Base-by-base conservation (phyloP, 2,329 filamentous ascomycete genomes). In the Penicillium sp. region DNA sequence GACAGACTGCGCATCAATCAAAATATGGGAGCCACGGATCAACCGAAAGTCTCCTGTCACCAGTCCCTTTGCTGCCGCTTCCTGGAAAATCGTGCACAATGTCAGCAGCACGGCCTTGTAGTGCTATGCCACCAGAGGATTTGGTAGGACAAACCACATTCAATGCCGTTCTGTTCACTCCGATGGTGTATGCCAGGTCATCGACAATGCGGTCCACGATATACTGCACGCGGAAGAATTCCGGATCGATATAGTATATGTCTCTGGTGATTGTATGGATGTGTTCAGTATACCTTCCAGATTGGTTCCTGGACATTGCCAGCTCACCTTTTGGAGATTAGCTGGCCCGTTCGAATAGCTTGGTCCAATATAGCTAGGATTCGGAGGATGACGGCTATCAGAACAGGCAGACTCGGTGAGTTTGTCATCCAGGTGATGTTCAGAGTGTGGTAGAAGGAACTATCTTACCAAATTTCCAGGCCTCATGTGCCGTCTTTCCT, bases 231-330 rank as follows among this genome's bases (percentile, higher is more conserved):
- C 78, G 77, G 65, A 88, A 88, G 9, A 86, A 77, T 41, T 78
- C 77, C 1, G 85, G 83, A 60, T 87, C 83, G 49, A 79, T 81
- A 66, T 88, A 88, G 65, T 84, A 88, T 31, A 88, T 82, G 62
- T 88, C 86, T 60, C 86, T 87, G 57, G 4, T 15, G 17, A n/a
- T 27, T 17, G 41, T 19, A 15, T 9, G 4, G 19, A 4, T 19
- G 2, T 36, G n/a, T 6, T 51, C 29, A 55, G 38, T 8, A 51
- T 19, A 23, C n/a, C 12, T 2, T 15, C 29, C 15, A 33, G 29
- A 17, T 21, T 6, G 12, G 19, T 19, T 21, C 31, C 19, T 12
- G 5, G 21, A 35, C 33, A 51, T 65, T n/a, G 6, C 17, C 5
- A 10, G 47, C 51, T 38, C n/a, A 84, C 84, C 84, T 78, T 68